phyloP scores from a whole-genome alignment of 352 stramenopile genomes.

The Aphanomyces invadans region DNA sequence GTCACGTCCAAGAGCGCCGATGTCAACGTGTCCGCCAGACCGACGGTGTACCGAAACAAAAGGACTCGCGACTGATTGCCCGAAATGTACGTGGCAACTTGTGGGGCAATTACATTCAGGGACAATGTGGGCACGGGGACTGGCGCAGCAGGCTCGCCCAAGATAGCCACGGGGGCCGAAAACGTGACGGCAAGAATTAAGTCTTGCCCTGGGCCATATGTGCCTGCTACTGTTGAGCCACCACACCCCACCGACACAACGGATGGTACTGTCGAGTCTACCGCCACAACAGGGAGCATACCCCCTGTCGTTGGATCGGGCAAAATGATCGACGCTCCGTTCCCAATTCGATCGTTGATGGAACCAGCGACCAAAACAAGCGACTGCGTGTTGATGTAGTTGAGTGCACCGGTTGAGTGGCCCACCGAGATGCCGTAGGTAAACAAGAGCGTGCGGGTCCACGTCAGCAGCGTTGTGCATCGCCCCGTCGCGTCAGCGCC shows the following conservation, averaged over 20 bases:
- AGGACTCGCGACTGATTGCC: conserved; percentile 68
- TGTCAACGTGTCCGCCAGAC: background rate
- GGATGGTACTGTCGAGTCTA: conserved; percentile 59
- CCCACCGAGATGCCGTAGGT: conserved; percentile 55
- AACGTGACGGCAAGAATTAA: conserved; percentile 55
- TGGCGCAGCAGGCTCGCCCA: conserved; percentile 29
- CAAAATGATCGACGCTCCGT: conserved; percentile 43
- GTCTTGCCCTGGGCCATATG: conserved; percentile 58
- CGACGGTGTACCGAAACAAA: conserved; percentile 61
- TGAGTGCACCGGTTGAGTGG: conserved; percentile 43
- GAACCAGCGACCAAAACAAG: conserved; percentile 43
- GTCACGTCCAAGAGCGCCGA: conserved; percentile 39
- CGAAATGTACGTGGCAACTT: conserved; percentile 38
- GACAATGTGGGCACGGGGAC: conserved; percentile 38
- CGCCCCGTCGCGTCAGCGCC: conserved; percentile 42
- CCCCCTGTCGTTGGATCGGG: conserved; percentile 31
- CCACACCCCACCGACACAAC: conserved; percentile 47
- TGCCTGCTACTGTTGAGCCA: conserved; percentile 42
- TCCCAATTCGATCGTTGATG: conserved; percentile 65
- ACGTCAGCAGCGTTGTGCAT: conserved; percentile 47
- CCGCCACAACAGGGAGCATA: conserved; percentile 46
- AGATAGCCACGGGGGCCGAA: conserved; percentile 53
- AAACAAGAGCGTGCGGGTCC: conserved; percentile 52
- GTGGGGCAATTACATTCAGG: conserved; percentile 33
- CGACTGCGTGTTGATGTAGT: conserved; percentile 53